These are phyloP conservation scores for Trametes meyenii DNA, from an alignment of 768 basidiomycete species.

Conservation along the genomic window DNA sequence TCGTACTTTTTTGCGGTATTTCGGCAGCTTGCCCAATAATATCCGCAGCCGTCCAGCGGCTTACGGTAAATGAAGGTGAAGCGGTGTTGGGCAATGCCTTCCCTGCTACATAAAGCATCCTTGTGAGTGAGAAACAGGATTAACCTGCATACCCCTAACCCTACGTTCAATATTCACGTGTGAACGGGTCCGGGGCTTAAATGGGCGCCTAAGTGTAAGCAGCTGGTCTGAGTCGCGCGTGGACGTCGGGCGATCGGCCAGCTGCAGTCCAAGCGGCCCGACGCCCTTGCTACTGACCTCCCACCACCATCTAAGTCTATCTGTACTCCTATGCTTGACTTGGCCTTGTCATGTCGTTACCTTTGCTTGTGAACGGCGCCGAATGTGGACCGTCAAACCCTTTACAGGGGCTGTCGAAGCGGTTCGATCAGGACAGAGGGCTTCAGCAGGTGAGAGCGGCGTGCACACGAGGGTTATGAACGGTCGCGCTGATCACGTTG, in stretches of 20 bases:
- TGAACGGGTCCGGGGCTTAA: not conserved
- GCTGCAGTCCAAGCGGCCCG: not conserved
- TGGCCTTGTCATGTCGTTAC: slow-evolving; percentile 63
- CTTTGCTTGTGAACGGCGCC: slow-evolving; percentile 73
- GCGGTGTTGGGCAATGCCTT: too few relatives aligned
- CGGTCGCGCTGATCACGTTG: not conserved
- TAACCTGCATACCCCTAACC: too few relatives aligned
- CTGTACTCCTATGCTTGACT: not conserved
- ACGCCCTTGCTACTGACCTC: slow-evolving; percentile 2
- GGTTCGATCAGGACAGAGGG: slow-evolving; percentile 78
- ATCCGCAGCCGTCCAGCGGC: too few relatives aligned
- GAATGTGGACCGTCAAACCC: slow-evolving; percentile 90
- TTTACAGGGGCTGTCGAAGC: slow-evolving; percentile 76
- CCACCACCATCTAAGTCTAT: not conserved
- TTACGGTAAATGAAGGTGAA: too few relatives aligned
- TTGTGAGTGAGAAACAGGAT: too few relatives aligned
- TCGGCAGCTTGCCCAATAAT: too few relatives aligned
- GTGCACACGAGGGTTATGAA: not conserved
- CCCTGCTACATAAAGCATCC: too few relatives aligned
- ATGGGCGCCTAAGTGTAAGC: not conserved
- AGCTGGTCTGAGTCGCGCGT: not conserved
- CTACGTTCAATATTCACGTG: not conserved
- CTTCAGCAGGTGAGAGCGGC: slow-evolving; percentile 63
- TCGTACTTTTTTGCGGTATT: too few relatives aligned
- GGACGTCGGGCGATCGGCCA: not conserved